phyloP scores from a whole-genome alignment of 768 basidiomycete genomes.

The Hortiboletus campestris region DNA sequence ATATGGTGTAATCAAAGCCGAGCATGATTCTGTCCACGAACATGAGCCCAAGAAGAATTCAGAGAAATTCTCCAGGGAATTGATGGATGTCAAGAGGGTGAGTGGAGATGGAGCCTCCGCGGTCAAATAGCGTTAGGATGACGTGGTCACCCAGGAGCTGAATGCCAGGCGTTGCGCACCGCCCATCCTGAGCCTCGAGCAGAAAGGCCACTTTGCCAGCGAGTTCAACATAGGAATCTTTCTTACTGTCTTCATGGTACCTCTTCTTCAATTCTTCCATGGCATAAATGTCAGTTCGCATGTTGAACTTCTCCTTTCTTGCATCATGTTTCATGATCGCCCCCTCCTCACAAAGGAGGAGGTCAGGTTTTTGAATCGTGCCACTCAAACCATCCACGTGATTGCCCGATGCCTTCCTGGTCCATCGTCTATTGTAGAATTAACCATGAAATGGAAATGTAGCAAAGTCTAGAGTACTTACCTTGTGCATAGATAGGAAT shows the following conservation, averaged over 20 bases:
- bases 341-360: neutral
- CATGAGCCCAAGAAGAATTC: neutral
- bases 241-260: no score
- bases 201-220: neutral
- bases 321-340: neutral
- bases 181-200: constrained; percentile 2
- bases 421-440: no score
- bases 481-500: neutral
- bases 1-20: neutral
- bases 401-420: no score
- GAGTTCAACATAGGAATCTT: neutral
- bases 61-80: neutral
- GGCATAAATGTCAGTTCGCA: no score
- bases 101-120: constrained; percentile 1
- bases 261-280: no score
- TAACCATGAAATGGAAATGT: no score
- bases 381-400: neutral
- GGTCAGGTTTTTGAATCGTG: neutral
- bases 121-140: constrained; percentile 1
- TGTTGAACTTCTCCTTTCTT: no score
- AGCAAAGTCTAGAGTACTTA: neutral
- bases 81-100: constrained; percentile 1
- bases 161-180: neutral
- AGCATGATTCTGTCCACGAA: neutral
- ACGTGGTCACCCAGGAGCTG: neutral